Evolutionary conservation across 345 rosid species (phyloP).

Genomic region (Salix purpurea): DNA sequence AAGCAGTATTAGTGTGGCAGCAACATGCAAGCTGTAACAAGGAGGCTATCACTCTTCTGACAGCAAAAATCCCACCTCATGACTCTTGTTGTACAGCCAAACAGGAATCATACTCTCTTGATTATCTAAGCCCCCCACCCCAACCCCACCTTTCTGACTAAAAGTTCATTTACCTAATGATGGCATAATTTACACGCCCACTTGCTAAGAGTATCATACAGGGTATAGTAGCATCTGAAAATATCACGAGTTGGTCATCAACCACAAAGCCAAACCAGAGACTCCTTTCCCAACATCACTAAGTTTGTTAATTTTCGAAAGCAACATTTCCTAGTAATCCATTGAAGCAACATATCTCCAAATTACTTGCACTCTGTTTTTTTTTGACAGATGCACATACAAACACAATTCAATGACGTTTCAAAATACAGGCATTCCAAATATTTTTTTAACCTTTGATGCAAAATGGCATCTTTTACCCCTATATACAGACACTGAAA

Average conservation of each 20-base stretch:
- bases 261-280: not conserved
- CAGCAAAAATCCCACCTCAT: not conserved
- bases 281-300: not conserved
- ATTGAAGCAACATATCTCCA: not conserved
- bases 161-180: not conserved
- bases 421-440: too few relatives aligned
- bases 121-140: too few relatives aligned
- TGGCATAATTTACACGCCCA: not conserved
- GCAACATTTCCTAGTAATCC: not conserved
- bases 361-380: too few relatives aligned
- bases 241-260: too few relatives aligned
- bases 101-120: not conserved
- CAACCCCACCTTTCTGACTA: not conserved
- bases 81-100: not conserved
- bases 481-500: too few relatives aligned
- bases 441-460: too few relatives aligned
- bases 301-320: not conserved
- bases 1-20: not conserved
- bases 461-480: too few relatives aligned
- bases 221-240: too few relatives aligned
- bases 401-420: too few relatives aligned
- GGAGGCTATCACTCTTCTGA: not conserved
- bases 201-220: not conserved
- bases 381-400: too few relatives aligned
- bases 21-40: not conserved